Evolutionary conservation across 2,329 filamentous ascomycete genomes (phyloP).

Genomic region (Paecilomyces formosus): DNA sequence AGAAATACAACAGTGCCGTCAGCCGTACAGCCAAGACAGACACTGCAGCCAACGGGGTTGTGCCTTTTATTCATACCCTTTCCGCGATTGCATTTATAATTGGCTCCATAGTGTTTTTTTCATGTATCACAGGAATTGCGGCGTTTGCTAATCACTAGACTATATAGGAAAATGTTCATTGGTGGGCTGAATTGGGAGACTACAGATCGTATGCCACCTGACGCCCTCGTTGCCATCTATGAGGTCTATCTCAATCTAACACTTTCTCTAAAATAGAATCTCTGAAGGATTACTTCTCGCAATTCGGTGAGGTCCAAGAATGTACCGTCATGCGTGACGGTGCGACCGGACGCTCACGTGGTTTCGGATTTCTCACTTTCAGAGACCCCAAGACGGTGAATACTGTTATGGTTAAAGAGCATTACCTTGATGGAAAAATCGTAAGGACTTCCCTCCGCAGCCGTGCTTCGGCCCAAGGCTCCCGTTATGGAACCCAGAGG

Average conservation of each 20-base stretch:
- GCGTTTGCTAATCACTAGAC: constrained; percentile 25
- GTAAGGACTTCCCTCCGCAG: constrained; percentile 49
- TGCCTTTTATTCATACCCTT: not conserved
- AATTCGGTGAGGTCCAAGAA: constrained; percentile 94
- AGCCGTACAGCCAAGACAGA: not conserved
- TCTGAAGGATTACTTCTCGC: constrained; percentile 90
- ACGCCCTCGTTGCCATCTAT: not conserved
- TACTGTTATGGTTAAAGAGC: constrained; percentile 99
- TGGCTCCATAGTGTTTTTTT: not conserved
- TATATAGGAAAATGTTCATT: constrained; percentile 95
- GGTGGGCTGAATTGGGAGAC: constrained; percentile 98
- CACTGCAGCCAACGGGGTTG: not conserved
- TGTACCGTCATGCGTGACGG: constrained; percentile 99
- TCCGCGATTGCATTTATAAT: not conserved
- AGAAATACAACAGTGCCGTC: not conserved
- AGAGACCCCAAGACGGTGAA: constrained; percentile 97
- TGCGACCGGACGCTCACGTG: constrained; percentile 83
- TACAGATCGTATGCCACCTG: constrained; percentile 71
- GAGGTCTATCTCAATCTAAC: constrained; percentile 18
- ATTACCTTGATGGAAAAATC: constrained; percentile 96
- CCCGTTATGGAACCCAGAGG: constrained; percentile 1
- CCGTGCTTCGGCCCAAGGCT: not conserved
- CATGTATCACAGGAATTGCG: not conserved
- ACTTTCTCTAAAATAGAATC: constrained; percentile 58
- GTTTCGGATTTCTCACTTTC: constrained; percentile 97